These are phyloP conservation scores for Scalesia atractyloides DNA, from an alignment of 129 eudicot genomes.

Conservation along the genomic window DNA sequence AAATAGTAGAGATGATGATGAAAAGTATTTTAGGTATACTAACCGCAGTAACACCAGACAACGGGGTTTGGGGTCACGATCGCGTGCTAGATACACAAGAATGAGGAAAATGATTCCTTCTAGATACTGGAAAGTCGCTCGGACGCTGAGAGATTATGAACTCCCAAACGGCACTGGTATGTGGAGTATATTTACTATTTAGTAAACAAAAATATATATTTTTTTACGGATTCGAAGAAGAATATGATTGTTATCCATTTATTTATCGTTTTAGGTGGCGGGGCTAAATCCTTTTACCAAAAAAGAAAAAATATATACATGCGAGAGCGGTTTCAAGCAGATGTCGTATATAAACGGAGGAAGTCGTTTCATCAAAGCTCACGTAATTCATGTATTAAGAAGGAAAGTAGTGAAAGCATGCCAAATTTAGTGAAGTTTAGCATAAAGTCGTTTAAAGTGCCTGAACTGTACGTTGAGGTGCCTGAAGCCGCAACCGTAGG, in stretches of 20 bases:
- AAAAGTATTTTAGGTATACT: conserved; percentile 63
- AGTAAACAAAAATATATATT: background rate
- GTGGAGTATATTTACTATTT: conserved; percentile 23
- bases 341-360: conserved; percentile 62
- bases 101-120: conserved; percentile 75
- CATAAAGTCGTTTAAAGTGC: conserved; percentile 91
- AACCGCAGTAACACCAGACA: conserved; percentile 44
- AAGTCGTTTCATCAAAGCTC: conserved; percentile 50
- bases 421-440: conserved; percentile 69
- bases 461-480: conserved; percentile 91
- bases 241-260: background rate
- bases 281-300: conserved; percentile 51
- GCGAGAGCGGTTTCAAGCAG: conserved; percentile 50
- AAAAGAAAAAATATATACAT: conserved; percentile 57
- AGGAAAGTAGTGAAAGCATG: conserved; percentile 27
- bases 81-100: conserved; percentile 60
- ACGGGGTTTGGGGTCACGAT: conserved; percentile 58
- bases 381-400: conserved; percentile 48
- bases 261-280: conserved; percentile 49
- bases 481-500: conserved; percentile 94
- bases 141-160: conserved; percentile 62
- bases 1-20: conserved; percentile 90
- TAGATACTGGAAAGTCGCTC: conserved; percentile 75
- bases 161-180: conserved; percentile 45
- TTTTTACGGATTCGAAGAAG: background rate